These are phyloP conservation scores for Chlamydomonas applanata DNA, from an alignment of 139 green algal species.

Conservation along the genomic window DNA sequence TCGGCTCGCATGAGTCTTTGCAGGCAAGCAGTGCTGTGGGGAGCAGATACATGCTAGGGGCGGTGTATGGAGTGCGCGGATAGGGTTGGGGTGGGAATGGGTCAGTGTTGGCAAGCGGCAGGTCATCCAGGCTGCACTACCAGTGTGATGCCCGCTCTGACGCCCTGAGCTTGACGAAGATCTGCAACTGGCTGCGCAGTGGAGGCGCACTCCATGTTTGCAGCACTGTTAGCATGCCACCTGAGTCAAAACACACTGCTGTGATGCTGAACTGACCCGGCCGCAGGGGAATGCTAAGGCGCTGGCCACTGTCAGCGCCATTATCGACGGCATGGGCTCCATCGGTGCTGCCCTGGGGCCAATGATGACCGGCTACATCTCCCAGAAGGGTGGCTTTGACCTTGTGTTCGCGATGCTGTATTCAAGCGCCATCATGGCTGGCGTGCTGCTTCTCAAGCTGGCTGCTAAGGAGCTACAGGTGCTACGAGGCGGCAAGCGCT, in stretches of 20 bases:
- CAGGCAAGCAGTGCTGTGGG: constrained; percentile 29
- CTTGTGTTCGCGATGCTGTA: constrained; percentile 92
- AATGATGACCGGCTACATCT: constrained; percentile 87
- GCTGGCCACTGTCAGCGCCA: constrained; percentile 93
- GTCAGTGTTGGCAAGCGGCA: too few species aligned
- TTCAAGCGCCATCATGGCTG: constrained; percentile 52
- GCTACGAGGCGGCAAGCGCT: too few species aligned
- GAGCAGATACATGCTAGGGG: too few species aligned
- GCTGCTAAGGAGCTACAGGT: constrained; percentile 38
- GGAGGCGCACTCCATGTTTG: background rate
- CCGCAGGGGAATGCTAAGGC: constrained; percentile 79
- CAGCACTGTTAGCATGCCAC: background rate
- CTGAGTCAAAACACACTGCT: too few species aligned
- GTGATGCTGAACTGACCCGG: background rate
- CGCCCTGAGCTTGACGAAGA: background rate
- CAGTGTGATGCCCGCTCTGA: background rate
- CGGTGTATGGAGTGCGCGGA: too few species aligned
- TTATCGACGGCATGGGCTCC: constrained; percentile 95
- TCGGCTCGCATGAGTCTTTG: constrained; percentile 88
- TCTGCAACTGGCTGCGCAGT: too few species aligned
- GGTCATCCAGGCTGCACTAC: background rate
- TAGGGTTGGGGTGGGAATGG: too few species aligned
- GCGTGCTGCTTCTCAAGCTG: constrained; percentile 55
- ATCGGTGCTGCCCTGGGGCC: constrained; percentile 91
- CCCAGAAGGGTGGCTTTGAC: constrained; percentile 71